Base-by-base conservation (phyloP, 352 stramenopile species). In the Pythium phragmitis region DNA sequence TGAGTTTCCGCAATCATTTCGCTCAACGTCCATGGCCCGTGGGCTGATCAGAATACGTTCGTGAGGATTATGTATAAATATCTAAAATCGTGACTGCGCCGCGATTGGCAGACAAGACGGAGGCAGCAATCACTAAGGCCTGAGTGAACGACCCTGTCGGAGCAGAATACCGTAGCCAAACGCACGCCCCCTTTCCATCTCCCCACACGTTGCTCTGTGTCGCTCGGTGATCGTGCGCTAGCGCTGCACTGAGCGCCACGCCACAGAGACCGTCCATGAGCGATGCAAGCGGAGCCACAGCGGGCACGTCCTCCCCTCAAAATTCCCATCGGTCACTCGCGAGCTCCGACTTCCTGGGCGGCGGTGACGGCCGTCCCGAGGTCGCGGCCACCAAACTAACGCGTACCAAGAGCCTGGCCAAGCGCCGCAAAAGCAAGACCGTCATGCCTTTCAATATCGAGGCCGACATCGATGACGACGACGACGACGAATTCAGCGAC, bases 361-460 rank as follows among this genome's bases (percentile, higher is more conserved):
- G 34, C 0, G 28, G 51, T 23, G 65, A 72, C 46, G 65, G 65
- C 16, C 65, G 65, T 17, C 65, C 65, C 1, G 65, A 72, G 30
- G 49, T 62, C 23, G 54, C 53, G n/a, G 4, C 55, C 45, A 39
- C 51, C 19, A 63, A 49, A 33, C 53, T 67, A 1, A 19, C 45
- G 4, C 65, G 65, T 14, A 48, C 58, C 36, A 71, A 63, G n/a
- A 72, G 58, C 39, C 9, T 56, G n/a, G 28, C 51, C 49, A 63
- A 42, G 34, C 42, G 43, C 19, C 65, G 42, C 4, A 67, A 67
- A 19, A 77, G 67, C 36, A 63, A 68, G 21, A 30, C 46, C 19
- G 19, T 68, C 30, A 34, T 46, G 19, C 62, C 62, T 21, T 37
- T 54, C 1, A 36, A 57, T 4, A 46, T 28, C 0, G 43, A 33